Conservation (phyloP, 768 basidiomycete species). For the Scleroderma bovista region DNA sequence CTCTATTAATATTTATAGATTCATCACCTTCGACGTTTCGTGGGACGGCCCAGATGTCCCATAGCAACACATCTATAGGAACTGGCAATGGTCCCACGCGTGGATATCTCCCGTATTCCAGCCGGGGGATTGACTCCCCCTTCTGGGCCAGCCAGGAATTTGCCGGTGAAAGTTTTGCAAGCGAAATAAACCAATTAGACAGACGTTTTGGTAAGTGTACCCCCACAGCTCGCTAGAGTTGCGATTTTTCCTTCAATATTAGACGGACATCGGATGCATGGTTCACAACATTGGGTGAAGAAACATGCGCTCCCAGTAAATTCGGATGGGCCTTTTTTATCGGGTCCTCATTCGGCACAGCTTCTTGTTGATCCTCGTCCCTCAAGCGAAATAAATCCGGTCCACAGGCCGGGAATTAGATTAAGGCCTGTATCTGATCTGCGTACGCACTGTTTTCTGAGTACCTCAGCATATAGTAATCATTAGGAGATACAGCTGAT, state of each 20-base stretch:
- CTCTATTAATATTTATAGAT: conserved; percentile 21
- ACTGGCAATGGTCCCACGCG: background rate
- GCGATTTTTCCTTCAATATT: no score
- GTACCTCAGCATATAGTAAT: conserved; percentile 4
- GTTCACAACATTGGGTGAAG: no score
- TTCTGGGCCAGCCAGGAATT: background rate
- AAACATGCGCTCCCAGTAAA: no score
- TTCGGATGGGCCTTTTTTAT: background rate
- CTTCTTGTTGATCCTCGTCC: background rate
- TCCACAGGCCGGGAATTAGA: conserved; percentile 40
- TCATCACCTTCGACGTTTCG: conserved; percentile 31
- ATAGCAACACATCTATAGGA: conserved; percentile 2
- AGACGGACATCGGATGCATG: no score
- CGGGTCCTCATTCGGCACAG: background rate
- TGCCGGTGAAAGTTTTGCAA: background rate
- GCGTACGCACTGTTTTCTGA: conserved; percentile 37
- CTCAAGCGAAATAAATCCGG: conserved; percentile 18
- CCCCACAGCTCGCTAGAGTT: no score
- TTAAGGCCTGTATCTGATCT: conserved; percentile 71
- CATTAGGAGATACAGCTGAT: conserved; percentile 53
- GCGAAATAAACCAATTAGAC: background rate
- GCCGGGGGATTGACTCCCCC: background rate
- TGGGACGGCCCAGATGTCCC: conserved; percentile 1
- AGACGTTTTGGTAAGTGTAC: background rate
- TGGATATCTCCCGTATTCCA: background rate